Evolutionary conservation across 2,329 filamentous ascomycete species (phyloP), one percentile per base, ranked within the genome.

Genomic region (Trichoderma hamatum): DNA sequence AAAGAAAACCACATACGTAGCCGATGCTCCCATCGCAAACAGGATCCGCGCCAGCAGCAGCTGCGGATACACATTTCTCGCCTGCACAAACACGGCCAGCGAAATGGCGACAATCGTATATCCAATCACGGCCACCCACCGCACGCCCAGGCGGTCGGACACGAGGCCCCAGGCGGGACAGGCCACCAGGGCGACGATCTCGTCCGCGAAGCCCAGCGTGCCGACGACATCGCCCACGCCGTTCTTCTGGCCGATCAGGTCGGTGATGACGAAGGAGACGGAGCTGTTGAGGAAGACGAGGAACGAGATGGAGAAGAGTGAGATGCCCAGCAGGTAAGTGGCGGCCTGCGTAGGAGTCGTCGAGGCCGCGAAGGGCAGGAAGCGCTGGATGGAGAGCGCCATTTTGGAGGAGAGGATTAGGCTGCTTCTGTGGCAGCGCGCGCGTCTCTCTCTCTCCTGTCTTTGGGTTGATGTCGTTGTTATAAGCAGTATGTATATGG

Each of bases 11-110:
- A 79, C 86, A 81, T 77, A 94, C 85, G 92, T 89, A 26, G 95
- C 96, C n/a, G 94, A 94, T 24, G 92, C 96, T 28, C 96, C 96
- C 21, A 97, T 74, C 73, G 94, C 96, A 80, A 99, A 99, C 67
- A 96, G 83, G 62, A 98, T 83, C 72, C 96, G 87, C 67, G 92
- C 94, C 52, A 97, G 82, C 67, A 98, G 82, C 73, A 99, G 83
- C 78, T 97, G 90, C 11, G 96, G 95, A 80, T 97, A 97, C 10
- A 97, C 88, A 80, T 94, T 93, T 73, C 84, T 85, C 32, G 93
- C 93, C 84, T 96, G 93, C 30, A 97, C 94, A 75, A 97, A 92
- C 16, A 94, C 78, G 56, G 91, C 86, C 70, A 99, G 81, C 24
- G 93, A 88, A 14, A 94, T 72, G 0, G 91, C 94, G 67, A 98